Base-by-base conservation (phyloP, 2,329 filamentous ascomycete genomes). In the Dendryphion nanum region DNA sequence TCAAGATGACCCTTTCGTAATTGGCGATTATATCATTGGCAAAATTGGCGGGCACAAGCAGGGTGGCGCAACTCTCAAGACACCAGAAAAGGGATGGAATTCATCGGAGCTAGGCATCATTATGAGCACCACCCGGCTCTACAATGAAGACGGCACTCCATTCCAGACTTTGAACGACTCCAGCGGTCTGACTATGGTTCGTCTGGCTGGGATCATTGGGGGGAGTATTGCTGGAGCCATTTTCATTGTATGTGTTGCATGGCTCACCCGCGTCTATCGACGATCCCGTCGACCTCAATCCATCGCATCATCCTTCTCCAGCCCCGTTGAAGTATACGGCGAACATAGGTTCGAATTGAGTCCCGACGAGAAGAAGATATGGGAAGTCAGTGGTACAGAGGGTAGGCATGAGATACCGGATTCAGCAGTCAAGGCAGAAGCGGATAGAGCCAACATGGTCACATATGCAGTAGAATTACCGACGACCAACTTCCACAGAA, bases 61-160 rank as follows among this genome's bases (percentile, higher is more conserved):
- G 13, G 51, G 51, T 12, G 37, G 30, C 8, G 51, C 48, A 23
- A 55, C 44, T 2, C 34, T 43, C n/a, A 40, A 38, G 7, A 44
- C 48, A 37, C 54, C 57, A 15, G 34, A 13, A 13, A 30, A 17
- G 30, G 50, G 47, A 10, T 55, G 51, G 42, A 49, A 8, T 8
- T 8, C 23, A n/a, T n/a, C 23, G 8, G 23, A 26, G 23, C n/a
- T 26, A 8, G 23, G n/a, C 8, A 26, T 8, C 8, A 26, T 26
- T 26, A 26, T 26, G 23, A n/a, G n/a, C 8, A 26, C 23, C 23
- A 8, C 23, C n/a, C 8, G 23, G 23, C 8, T n/a, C 23, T 26
- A n/a, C 8, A n/a, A 26, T 26, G 8, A 8, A n/a, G n/a, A 26
- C 23, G 23, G 23, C 8, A 26, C 23, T 8, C 23, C n/a, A n/a